Evolutionary conservation across 1,284 basidiomycete species (phyloP), one percentile per base, ranked within the genome.

Genomic region (Leccinum proliferum): DNA sequence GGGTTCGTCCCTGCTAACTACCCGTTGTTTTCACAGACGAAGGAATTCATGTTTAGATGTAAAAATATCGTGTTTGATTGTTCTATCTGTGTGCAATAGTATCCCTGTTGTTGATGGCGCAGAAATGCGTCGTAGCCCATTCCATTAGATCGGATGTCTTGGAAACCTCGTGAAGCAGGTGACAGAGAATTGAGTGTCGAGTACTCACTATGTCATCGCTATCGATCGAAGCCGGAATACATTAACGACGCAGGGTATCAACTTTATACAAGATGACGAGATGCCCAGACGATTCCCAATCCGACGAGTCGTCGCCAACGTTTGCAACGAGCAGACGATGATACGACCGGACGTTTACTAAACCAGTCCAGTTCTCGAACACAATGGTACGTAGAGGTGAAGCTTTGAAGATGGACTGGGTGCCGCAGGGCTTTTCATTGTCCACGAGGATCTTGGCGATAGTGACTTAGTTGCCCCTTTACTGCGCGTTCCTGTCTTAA

Each of bases 281-380:
- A 37, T 4, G 11, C n/a, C 6, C 53, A 9, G 53, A 55, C 32
- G 29, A 37, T 18, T 21, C 34, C 55, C 55, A 37, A 21, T 37
- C 55, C 34, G 29, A 29, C 29, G 29, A 29, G 32, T 56, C 7
- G n/a, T 21, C 58, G n/a, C 64, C 58, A 43, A 66, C n/a, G n/a
- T 59, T 65, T 14, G 66, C 34, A 6, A 65, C 57, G 12, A 65
- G 58, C 48, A 18, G 29, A 29, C 29, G 29, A 3, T 29, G 6
- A 29, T 63, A 57, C 64, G 65, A 25, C 53, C 8, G 58, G 34
- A 65, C 48, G 21, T 55, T 11, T 12, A 57, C 46, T 35, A 52
- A 41, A 21, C 57, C 29, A 35, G 35, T 32, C 64, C 59, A 65
- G 41, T 61, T 55, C 21, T 32, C n/a, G 1, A 57, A 18, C 5